phyloP scores from a whole-genome alignment of 805 yeast genomes.

The Yueomyces sinensis region DNA sequence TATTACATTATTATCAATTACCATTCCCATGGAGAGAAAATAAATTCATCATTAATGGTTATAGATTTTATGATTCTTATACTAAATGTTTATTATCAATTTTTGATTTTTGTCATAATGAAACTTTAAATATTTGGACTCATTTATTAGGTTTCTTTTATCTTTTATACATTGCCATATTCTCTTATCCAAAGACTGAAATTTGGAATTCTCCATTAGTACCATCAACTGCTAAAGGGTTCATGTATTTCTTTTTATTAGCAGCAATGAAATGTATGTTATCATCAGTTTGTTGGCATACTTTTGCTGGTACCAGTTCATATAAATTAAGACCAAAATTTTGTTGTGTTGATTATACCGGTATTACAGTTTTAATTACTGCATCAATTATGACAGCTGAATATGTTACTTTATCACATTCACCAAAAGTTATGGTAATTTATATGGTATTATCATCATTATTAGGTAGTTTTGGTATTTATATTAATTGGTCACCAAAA shows the following conservation, averaged over 20 bases:
- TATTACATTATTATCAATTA: conserved; percentile 66
- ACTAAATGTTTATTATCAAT: conserved; percentile 46
- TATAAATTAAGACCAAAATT: conserved; percentile 51
- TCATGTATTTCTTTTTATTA: conserved; percentile 48
- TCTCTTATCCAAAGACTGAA: conserved; percentile 50
- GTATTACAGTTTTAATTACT: conserved; percentile 80
- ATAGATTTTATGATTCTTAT: conserved; percentile 64
- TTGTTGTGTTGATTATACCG: conserved; percentile 92
- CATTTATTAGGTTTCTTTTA: conserved; percentile 61
- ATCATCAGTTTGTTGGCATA: conserved; percentile 83
- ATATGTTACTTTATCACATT: conserved; percentile 51
- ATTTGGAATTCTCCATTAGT: conserved; percentile 37
- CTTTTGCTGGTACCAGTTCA: conserved; percentile 67
- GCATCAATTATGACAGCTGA: conserved; percentile 83
- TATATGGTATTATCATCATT: conserved; percentile 49
- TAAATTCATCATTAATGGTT: conserved; percentile 71
- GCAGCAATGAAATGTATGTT: conserved; percentile 68
- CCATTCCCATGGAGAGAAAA: conserved; percentile 94
- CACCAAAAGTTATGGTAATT: conserved; percentile 10
- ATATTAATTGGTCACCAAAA: conserved; percentile 82
- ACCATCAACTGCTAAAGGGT: conserved; percentile 19
- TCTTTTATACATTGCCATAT: conserved; percentile 40
- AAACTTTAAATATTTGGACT: conserved; percentile 87
- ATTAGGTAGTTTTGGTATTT: conserved; percentile 61
- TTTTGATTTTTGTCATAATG: conserved; percentile 56